Conservation (phyloP, 441 rosid species). For the Manihot esculenta region DNA sequence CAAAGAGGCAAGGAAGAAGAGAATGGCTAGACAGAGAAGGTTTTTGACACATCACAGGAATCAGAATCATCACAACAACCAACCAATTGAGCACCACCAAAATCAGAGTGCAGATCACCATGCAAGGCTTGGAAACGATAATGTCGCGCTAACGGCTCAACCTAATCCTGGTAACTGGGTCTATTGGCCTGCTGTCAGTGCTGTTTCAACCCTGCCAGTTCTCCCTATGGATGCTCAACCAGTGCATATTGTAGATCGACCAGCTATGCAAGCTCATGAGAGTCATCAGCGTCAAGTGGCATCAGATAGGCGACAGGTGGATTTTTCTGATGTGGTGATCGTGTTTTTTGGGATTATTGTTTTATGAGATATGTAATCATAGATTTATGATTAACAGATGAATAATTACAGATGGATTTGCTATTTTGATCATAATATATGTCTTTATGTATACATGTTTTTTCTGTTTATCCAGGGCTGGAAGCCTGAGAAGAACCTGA, state of each 20-base stretch:
- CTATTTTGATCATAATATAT: not conserved
- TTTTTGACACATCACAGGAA: conserved; percentile 54
- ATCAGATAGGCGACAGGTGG: conserved; percentile 70
- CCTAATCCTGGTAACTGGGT: conserved; percentile 51
- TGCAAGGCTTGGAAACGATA: conserved; percentile 46
- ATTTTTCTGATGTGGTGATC: conserved; percentile 3
- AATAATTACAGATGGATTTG: not conserved
- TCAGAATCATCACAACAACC: conserved; percentile 41
- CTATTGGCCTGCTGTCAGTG: conserved; percentile 47
- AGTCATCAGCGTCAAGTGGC: conserved; percentile 44
- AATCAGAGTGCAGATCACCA: conserved; percentile 39
- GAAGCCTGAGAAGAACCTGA: conserved; percentile 83
- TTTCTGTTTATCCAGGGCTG: conserved; percentile 41
- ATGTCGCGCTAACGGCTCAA: conserved; percentile 27
- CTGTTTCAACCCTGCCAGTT: conserved; percentile 22
- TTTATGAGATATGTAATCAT: not conserved
- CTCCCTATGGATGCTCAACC: conserved; percentile 28
- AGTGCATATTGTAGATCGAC: conserved; percentile 27
- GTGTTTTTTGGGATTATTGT: not conserved
- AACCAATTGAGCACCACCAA: conserved; percentile 25
- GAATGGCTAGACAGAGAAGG: conserved; percentile 93
- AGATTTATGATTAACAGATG: not conserved
- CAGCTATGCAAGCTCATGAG: conserved; percentile 34
- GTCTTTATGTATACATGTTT: not conserved
- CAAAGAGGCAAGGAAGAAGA: conserved; percentile 90